Base-by-base conservation (phyloP, 148 eudicot genomes). In the Nepenthes mirabilis region DNA sequence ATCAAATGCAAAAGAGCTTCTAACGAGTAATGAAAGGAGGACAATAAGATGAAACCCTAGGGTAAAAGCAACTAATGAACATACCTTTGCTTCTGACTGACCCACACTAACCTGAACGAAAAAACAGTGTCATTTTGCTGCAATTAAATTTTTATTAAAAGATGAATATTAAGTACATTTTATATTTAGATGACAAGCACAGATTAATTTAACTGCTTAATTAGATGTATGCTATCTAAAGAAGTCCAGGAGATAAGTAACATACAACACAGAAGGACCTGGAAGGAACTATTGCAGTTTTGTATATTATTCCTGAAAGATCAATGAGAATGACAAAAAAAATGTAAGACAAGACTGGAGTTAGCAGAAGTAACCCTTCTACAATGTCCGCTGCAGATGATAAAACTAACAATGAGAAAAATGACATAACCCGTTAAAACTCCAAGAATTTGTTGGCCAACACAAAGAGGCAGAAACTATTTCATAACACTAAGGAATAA, bases 31-130 rank as follows among this genome's bases (percentile, higher is more conserved):
- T 49, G 61, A 36, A 61, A 45, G 14, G 49, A 23, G 13, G 37
- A 56, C 9, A n/a, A 40, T 2, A 9, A 66, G n/a, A 2, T 13
- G 6, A 37, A 13, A 37, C 12, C 6, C 9, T 43, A 34, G 56
- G 33, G 70, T 52, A 70, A 55, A 73, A 49, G 50, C 14, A 65
- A 37, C 8, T 55, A 32, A 61, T 40, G 58, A 60, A 43, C 75
- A 58, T 62, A 93, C 98, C 95, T 88, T 93, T 36, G 98, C 98
- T 76, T 93, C 98, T 64, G 98, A 83, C 65, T 73, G 95, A 52
- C 91, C 95, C 72, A 93, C 74, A 80, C 87, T 88, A 43, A 93
- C 95, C 98, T 88, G 94, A 72, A 68, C 23, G 0, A 23, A n/a
- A 66, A 67, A 14, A 74, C 72, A 32, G 10, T 49, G 52, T 49